Evolutionary conservation across 2,329 filamentous ascomycete species (phyloP), one percentile per base, ranked within the genome.

Genomic region (Myriosclerotinia duriaeana): DNA sequence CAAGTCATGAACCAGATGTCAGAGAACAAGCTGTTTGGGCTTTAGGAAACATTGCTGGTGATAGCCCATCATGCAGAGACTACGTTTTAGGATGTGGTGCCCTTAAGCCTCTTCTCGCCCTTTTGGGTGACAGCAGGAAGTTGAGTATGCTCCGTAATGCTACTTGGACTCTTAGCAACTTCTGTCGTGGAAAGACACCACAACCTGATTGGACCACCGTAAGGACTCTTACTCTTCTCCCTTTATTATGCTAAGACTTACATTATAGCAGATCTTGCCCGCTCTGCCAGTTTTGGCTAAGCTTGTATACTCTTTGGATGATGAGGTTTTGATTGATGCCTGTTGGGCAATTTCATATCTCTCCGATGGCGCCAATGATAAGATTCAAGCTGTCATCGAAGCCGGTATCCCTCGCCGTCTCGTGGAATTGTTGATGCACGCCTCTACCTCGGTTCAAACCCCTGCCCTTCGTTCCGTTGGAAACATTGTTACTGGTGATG

Each of bases 341-440:
- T 99, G 95, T 88, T 99, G 95, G 95, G 95, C 95, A 69, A 98
- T 99, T 76, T 98, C 94, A 0, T 99, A 99, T 78, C 87, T 99
- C 26, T 98, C 95, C 3, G 95, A 99, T 79, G 95, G 95, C 53
- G 92, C 93, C 75, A 99, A 99, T 79, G 95, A 99, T 77, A 99
- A 99, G 84, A 99, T 99, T 71, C 95, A 99, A 81, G 94, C 95
- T 56, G 95, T 99, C 66, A 98, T 99, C 75, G 95, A 99, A 82
- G 95, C 94, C 54, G 94, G 95, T 72, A 99, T 99, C 70, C 95
- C 95, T 69, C 93, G 95, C 71, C 90, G 95, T 70, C 87, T 99
- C 9, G 95, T 99, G 5, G 95, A 99, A 84, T 87, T 99, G 66
- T 87, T 99, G 71, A 97, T 97, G 90, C 95, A 99, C 78, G 93